phyloP scores from a whole-genome alignment of 2,329 filamentous ascomycete species.

The Arthrobotrys sinensis region DNA sequence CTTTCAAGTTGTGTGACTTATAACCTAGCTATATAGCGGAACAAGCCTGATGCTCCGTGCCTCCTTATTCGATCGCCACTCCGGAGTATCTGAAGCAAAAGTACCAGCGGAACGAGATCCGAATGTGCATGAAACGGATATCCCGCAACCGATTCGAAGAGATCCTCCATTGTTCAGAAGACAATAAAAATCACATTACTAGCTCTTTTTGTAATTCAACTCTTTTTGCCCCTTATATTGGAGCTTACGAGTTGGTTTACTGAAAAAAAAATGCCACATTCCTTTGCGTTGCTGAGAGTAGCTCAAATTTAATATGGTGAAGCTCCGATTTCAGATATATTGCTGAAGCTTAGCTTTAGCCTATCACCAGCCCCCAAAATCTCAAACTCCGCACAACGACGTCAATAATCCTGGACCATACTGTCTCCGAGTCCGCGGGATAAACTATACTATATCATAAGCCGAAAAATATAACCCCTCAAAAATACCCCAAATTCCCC shows the following conservation, averaged over 20 bases:
- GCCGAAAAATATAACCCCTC: slow-evolving; percentile 13
- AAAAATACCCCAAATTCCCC: slow-evolving; percentile 12
- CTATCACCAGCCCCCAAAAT: slow-evolving; percentile 38
- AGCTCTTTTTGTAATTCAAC: not conserved
- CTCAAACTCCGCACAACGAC: slow-evolving; percentile 50
- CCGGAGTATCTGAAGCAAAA: slow-evolving; percentile 19
- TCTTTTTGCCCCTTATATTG: not conserved
- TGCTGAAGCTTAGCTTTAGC: slow-evolving; percentile 22
- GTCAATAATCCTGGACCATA: slow-evolving; percentile 42
- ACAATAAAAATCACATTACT: slow-evolving; percentile 5
- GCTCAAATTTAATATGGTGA: slow-evolving; percentile 8
- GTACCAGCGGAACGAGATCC: slow-evolving; percentile 43
- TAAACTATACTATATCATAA: slow-evolving; percentile 20
- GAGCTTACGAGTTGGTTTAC: not conserved
- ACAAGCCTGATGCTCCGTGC: slow-evolving; percentile 6
- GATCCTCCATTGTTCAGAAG: not conserved
- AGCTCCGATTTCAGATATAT: slow-evolving; percentile 33
- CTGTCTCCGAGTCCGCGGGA: slow-evolving; percentile 48
- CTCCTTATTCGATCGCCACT: slow-evolving; percentile 26
- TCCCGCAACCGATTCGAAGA: slow-evolving; percentile 4
- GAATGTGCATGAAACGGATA: slow-evolving; percentile 28
- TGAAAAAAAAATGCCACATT: slow-evolving; percentile 52
- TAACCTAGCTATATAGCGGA: slow-evolving; percentile 3
- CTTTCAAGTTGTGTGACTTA: slow-evolving; percentile 10
- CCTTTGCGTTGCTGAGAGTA: slow-evolving; percentile 17